Conservation (phyloP, 2,329 filamentous ascomycete genomes). For the Periconia digitata region DNA sequence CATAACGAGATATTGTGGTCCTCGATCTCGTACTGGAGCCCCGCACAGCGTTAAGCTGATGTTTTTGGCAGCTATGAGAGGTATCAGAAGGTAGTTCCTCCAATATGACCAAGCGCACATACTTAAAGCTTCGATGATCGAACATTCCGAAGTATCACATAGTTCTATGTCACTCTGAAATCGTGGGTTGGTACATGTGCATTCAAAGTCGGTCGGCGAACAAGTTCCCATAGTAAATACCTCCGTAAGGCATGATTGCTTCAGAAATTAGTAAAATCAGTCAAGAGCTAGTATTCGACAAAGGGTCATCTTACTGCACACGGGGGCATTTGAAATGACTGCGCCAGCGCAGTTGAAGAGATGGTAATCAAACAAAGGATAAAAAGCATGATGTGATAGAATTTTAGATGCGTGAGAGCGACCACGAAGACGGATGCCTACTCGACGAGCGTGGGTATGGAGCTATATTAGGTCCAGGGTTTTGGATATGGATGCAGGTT, state of each 20-base stretch:
- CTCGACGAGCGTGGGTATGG: too few species aligned
- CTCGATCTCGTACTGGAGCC: constrained; percentile 41
- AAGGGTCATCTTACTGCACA: too few species aligned
- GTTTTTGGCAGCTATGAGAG: constrained; percentile 43
- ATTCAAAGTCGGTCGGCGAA: constrained; percentile 19
- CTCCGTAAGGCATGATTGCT: constrained; percentile 14
- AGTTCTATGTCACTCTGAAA: constrained; percentile 22
- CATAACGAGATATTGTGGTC: constrained; percentile 32
- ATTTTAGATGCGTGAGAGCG: too few species aligned
- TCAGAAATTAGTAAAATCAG: too few species aligned
- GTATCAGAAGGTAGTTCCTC: background rate
- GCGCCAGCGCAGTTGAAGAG: too few species aligned
- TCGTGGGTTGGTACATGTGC: constrained; percentile 23
- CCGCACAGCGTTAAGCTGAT: constrained; percentile 44
- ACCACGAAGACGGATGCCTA: too few species aligned
- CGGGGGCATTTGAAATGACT: too few species aligned
- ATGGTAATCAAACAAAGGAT: too few species aligned
- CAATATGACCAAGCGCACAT: background rate
- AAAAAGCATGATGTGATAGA: too few species aligned
- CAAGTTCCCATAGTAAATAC: constrained; percentile 19
- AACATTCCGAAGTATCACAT: constrained; percentile 21
- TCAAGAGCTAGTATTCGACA: too few species aligned
- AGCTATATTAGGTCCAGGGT: too few species aligned
- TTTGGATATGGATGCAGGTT: too few species aligned
- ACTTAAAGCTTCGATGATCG: constrained; percentile 25